Base-by-base conservation (phyloP, 2,329 filamentous ascomycete genomes). In the Coniochaeta prunicola region DNA sequence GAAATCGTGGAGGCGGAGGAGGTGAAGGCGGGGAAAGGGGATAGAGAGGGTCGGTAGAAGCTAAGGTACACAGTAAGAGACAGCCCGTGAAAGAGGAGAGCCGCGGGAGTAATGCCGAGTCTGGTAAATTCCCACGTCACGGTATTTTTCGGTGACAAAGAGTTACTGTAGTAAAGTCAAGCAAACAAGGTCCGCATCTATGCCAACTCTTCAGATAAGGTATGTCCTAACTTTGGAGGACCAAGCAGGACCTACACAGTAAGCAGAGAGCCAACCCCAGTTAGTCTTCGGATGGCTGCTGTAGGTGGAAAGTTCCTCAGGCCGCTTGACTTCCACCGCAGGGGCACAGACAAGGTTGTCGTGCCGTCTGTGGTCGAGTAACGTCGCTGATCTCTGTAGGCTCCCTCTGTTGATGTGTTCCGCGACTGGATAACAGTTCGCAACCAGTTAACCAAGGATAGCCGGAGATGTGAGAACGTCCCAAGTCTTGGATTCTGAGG, bases 11-110 rank as follows among this genome's bases (percentile, higher is more conserved):
- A 60, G 63, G 65, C 64, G 65, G 66, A 65, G 62, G 55, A 61
- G 61, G 63, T 64, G 64, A 62, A 65, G 62, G 65, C 70, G 66
- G 65, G 69, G 68, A 69, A 69, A 67, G 68, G 66, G 66, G 66
- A 65, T 62, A 65, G 62, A 59, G 60, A 64, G 57, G 61, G 36
- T 50, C 56, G 56, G 38, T 48, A 64, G 62, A 62, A 64, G 59
- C 17, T 58, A 58, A 59, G 56, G 38, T 48, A 64, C 61, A 62
- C 63, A 59, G 8, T 58, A 58, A 59, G 61, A 24, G 24, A 58
- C 59, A 58, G 59, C n/a, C n/a, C n/a, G 58, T 57, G 42, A 53
- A 58, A 36, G 42, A 57, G 36, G 53, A 58, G 24, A 45, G 40
- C 40, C 40, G 40, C 40, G 40, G 40, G 21, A 4, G 19, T 19